These are phyloP conservation scores for Kwoniella pini DNA, from an alignment of 768 basidiomycete genomes.

Conservation along the genomic window DNA sequence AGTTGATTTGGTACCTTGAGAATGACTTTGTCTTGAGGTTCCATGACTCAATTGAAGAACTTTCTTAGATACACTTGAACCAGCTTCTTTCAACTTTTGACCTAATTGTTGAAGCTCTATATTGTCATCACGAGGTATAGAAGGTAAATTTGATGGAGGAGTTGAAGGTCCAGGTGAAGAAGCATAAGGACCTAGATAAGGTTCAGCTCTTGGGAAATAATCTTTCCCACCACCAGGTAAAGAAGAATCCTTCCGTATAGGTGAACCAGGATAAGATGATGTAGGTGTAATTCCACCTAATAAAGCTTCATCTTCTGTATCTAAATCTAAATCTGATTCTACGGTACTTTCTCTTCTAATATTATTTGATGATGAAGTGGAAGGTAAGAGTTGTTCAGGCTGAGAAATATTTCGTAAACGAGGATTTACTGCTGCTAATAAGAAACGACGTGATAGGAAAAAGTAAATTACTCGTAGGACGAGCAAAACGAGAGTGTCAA, in stretches of 20 bases:
- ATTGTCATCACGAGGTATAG: constrained; percentile 3
- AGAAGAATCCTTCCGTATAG: constrained; percentile 11
- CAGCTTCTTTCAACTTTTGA: constrained; percentile 29
- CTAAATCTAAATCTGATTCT: constrained; percentile 8
- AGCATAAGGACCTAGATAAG: background rate
- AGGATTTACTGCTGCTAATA: constrained; percentile 42
- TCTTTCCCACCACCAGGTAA: constrained; percentile 15
- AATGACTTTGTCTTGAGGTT: background rate
- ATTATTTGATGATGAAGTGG: background rate
- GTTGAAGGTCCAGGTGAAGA: constrained; percentile 8
- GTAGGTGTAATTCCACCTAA: constrained; percentile 3
- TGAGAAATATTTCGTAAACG: constrained; percentile 46
- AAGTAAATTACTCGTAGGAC: constrained; percentile 38
- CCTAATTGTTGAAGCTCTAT: constrained; percentile 29
- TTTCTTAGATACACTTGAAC: constrained; percentile 18
- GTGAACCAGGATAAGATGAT: constrained; percentile 35
- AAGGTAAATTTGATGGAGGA: constrained; percentile 9
- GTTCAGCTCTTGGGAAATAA: constrained; percentile 8
- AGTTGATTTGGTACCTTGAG: constrained; percentile 18
- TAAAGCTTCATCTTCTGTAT: constrained; percentile 20
- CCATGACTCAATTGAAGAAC: constrained; percentile 33
- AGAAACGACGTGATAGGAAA: constrained; percentile 45
- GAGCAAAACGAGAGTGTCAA: constrained; percentile 46
- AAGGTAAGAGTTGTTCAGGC: constrained; percentile 20
- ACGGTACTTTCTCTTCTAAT: background rate